A percentile compares a stretch with the other conserved stretches of the same genome.
Conservation (phyloP, 2,329 filamentous ascomycete species). For the Cordyceps tenuipes region DNA sequence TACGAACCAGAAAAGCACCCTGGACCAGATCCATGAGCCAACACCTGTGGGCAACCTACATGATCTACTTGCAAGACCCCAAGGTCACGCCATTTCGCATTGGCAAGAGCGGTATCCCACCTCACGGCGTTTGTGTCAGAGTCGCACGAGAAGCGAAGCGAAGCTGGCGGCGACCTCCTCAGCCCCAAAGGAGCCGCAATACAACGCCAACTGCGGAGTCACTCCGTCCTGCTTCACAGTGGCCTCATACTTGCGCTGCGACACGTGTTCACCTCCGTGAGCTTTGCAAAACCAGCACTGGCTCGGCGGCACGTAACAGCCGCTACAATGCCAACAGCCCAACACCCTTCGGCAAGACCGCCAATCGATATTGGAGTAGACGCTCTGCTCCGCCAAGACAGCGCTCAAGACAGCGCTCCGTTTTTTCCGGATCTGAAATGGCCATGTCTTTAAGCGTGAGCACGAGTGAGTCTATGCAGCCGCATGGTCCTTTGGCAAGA, state of each 20-base stretch:
- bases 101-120: conserved; percentile 55
- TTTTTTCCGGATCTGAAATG: conserved; percentile 55
- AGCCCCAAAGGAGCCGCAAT: conserved; percentile 35
- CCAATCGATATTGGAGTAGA: conserved; percentile 41
- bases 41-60: conserved; percentile 58
- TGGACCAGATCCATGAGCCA: conserved; percentile 60
- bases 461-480: conserved; percentile 58
- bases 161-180: conserved; percentile 52
- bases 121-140: conserved; percentile 54
- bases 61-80: conserved; percentile 57
- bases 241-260: conserved; percentile 56
- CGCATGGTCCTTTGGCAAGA: conserved; percentile 51
- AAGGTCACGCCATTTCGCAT: conserved; percentile 58
- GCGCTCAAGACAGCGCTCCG: conserved; percentile 29
- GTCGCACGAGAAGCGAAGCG: conserved; percentile 58
- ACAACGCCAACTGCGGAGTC: conserved; percentile 45
- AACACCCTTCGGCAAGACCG: conserved; percentile 46
- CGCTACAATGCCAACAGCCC: conserved; percentile 45
- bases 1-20: conserved; percentile 40
- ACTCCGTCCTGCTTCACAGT: conserved; percentile 44
- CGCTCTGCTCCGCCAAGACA: conserved; percentile 35
- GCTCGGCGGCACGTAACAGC: conserved; percentile 32
- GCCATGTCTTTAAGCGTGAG: conserved; percentile 53
- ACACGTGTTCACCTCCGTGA: conserved; percentile 55
- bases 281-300: conserved; percentile 49